A percentile compares a stretch with the other conserved stretches of the same genome.
phyloP scores from a whole-genome alignment of 495 filamentous ascomycete species.

The Penicillium soppii region DNA sequence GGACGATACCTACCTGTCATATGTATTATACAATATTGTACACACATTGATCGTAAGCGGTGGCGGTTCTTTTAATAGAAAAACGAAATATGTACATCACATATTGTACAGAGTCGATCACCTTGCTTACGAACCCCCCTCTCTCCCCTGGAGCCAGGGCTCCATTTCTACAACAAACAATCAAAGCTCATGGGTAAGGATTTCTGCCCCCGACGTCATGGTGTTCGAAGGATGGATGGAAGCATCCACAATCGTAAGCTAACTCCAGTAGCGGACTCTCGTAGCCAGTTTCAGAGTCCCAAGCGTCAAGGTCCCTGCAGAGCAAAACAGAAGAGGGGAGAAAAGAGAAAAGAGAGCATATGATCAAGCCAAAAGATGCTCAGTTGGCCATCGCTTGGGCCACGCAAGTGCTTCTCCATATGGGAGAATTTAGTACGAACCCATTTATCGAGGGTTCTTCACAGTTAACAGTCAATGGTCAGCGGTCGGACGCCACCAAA shows the following conservation, averaged over 20 bases:
- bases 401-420: not conserved
- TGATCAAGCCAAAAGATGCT: not conserved
- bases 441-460: not conserved
- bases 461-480: not conserved
- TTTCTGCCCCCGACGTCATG: constrained; percentile 8
- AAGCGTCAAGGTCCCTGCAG: not conserved
- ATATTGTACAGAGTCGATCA: not conserved
- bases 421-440: not conserved
- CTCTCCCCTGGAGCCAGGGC: too few relatives aligned
- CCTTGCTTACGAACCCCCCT: not conserved
- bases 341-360: not conserved
- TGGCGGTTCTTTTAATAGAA: constrained; percentile 8
- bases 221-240: not conserved
- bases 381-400: not conserved
- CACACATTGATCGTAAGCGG: too few relatives aligned
- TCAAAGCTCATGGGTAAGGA: not conserved
- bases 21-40: too few relatives aligned
- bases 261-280: not conserved
- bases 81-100: not conserved
- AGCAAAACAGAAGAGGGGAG: not conserved
- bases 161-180: too few relatives aligned
- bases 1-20: too few relatives aligned
- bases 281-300: not conserved
- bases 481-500: not conserved
- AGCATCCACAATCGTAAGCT: not conserved